These are phyloP conservation scores for Amanita muscaria DNA, from an alignment of 768 basidiomycete species.

Conservation along the genomic window DNA sequence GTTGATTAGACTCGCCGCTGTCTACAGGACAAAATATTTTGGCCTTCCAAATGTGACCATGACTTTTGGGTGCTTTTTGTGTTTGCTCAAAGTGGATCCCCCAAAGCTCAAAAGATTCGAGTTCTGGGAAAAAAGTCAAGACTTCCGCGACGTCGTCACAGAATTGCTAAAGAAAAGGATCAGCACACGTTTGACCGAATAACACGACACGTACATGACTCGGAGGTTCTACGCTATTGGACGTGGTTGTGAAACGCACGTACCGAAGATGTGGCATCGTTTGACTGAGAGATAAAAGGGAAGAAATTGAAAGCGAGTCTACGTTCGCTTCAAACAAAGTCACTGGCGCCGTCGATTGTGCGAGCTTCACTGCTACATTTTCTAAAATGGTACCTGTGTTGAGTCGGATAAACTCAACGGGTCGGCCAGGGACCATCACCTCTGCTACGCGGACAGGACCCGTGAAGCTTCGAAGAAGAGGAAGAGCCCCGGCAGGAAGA, in stretches of 20 bases:
- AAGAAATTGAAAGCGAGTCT: constrained; percentile 44
- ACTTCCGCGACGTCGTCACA: constrained; percentile 50
- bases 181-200: constrained; percentile 10
- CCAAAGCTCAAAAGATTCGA: constrained; percentile 63
- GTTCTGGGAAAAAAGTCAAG: constrained; percentile 49
- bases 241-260: constrained; percentile 58
- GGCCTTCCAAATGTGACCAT: constrained; percentile 46
- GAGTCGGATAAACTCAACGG: constrained; percentile 55
- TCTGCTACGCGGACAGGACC: constrained; percentile 51
- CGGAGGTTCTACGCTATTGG: constrained; percentile 40
- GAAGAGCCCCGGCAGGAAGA: constrained; percentile 29
- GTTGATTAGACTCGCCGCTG: not conserved
- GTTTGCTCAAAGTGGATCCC: constrained; percentile 69
- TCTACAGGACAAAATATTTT: constrained; percentile 28
- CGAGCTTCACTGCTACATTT: constrained; percentile 43
- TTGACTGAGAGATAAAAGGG: constrained; percentile 46
- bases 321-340: constrained; percentile 53
- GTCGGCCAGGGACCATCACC: constrained; percentile 54
- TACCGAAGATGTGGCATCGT: constrained; percentile 54
- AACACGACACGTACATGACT: constrained; percentile 35
- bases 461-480: constrained; percentile 46
- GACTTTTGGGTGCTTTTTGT: constrained; percentile 32
- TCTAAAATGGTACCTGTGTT: constrained; percentile 51
- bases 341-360: constrained; percentile 41
- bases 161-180: constrained; percentile 39